Conservation (phyloP, 2,329 filamentous ascomycete species). For the Rhynchosporium agropyri region DNA sequence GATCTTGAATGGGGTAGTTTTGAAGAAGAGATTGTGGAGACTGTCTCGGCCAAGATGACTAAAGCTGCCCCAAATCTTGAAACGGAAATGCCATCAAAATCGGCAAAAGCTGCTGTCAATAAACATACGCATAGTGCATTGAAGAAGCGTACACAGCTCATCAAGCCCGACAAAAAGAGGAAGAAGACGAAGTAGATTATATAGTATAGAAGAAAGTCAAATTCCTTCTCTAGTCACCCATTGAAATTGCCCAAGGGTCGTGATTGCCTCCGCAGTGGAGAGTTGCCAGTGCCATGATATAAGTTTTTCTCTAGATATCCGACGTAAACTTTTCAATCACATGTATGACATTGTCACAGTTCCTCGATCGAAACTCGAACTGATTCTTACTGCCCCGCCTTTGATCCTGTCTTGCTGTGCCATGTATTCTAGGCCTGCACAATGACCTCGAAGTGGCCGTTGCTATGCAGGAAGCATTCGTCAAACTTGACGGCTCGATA, state of each 20-base stretch:
- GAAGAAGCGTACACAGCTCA: slow-evolving; percentile 26
- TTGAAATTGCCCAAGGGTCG: neutral
- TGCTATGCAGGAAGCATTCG: slow-evolving; percentile 9
- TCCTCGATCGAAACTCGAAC: neutral
- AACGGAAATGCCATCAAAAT: slow-evolving; percentile 7
- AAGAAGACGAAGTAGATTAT: slow-evolving; percentile 22
- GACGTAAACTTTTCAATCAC: neutral
- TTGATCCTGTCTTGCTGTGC: neutral
- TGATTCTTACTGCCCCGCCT: neutral
- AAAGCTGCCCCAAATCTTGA: neutral
- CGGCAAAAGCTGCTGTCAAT: slow-evolving; percentile 7
- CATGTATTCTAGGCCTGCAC: neutral
- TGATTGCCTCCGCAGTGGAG: neutral
- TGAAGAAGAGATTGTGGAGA: slow-evolving; percentile 37
- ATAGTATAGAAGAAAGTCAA: neutral
- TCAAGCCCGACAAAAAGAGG: slow-evolving; percentile 30
- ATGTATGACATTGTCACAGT: neutral
- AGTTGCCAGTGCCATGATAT: neutral
- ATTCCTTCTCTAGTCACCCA: neutral
- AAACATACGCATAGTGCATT: slow-evolving; percentile 15
- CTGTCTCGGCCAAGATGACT: neutral
- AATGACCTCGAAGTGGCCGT: neutral
- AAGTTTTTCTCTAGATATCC: neutral
- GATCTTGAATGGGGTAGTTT: slow-evolving; percentile 44
- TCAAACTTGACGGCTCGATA: slow-evolving; percentile 13